Conservation (phyloP, 441 rosid species). For the Populus hybrid region DNA sequence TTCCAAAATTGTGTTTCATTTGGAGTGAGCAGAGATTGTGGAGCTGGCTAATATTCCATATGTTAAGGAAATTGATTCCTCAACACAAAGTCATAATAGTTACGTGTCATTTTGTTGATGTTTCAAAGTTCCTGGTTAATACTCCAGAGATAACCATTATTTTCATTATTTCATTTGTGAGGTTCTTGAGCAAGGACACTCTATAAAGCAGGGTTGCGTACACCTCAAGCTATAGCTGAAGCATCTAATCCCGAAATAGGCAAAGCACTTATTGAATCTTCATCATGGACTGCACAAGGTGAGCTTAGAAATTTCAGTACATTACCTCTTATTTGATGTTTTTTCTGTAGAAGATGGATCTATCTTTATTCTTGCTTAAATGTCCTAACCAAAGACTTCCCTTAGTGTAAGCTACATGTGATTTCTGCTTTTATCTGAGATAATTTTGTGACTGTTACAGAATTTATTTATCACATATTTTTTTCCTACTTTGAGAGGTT, state of each 20-base stretch:
- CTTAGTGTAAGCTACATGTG: background rate
- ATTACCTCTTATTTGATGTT: background rate
- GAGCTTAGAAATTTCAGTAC: conserved; percentile 21
- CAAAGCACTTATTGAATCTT: conserved; percentile 91
- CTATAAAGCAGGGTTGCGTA: conserved; percentile 92
- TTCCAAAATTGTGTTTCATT: conserved; percentile 98
- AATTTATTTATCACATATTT: background rate
- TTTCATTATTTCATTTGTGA: conserved; percentile 38
- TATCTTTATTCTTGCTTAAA: conserved; percentile 4
- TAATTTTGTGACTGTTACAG: background rate
- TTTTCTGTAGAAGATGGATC: background rate
- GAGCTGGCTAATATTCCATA: conserved; percentile 94
- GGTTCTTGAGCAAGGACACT: conserved; percentile 99
- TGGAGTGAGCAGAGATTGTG: conserved; percentile 98
- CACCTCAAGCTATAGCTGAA: conserved; percentile 91
- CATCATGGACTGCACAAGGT: conserved; percentile 90
- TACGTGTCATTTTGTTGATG: conserved; percentile 9
- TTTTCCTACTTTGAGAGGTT: background rate
- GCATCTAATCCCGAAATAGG: conserved; percentile 84
- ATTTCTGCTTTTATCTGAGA: background rate
- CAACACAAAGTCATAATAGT: conserved; percentile 2
- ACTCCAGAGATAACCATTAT: conserved; percentile 11
- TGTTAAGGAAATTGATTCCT: conserved; percentile 66
- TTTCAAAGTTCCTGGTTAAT: background rate
- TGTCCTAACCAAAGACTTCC: conserved; percentile 5